Evolutionary conservation across 2,329 filamentous ascomycete genomes (phyloP), one percentile per base, ranked within the genome.

Genomic region (Geosmithia morbida): DNA sequence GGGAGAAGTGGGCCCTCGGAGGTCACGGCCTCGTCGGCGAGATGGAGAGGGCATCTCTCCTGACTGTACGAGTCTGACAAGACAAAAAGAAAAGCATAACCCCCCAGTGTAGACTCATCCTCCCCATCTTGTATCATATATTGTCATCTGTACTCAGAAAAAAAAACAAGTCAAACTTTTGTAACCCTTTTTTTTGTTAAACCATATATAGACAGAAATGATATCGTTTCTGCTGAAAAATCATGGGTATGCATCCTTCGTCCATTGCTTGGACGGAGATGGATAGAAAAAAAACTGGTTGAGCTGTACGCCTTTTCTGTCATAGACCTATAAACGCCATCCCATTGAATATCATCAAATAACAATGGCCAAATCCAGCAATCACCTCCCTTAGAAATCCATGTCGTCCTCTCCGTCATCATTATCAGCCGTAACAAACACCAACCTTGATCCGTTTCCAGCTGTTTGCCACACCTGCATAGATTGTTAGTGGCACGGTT

Each of bases 1-100:
- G 75, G 19, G 85, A 94, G 71, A 86, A 87, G 67, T 94, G 89
- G 88, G 81, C 80, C 45, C 61, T 96, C 55, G 79, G 81, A 45
- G 87, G 87, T 19, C 80, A 84, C 56, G 89, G 89, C 16, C 76
- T 90, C 46, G 72, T 95, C 43, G 88, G 87, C 7, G 87, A 95
- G 72, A 74, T 96, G 67, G 87, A 94, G 69, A 79, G 81, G 57
- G 75, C 77, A 4, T 59, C 70, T 41, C 57, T 79, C 55, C 62
- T 70, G 61, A 71, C 63, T 41, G 61, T 74, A 66, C 67, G 65
- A 54, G 55, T 70, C 57, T 71, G 22, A 26, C 4, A 26, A 26
- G 60, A 63, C 52, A 43, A 41, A 46, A 46, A 40, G 8, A 8
- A 17, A 13, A 39, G 17, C 18, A 49, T n/a, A 29, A 22, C 37